These are phyloP conservation scores for Arbutus unedo DNA, from an alignment of 148 eudicot genomes.

Conservation along the genomic window DNA sequence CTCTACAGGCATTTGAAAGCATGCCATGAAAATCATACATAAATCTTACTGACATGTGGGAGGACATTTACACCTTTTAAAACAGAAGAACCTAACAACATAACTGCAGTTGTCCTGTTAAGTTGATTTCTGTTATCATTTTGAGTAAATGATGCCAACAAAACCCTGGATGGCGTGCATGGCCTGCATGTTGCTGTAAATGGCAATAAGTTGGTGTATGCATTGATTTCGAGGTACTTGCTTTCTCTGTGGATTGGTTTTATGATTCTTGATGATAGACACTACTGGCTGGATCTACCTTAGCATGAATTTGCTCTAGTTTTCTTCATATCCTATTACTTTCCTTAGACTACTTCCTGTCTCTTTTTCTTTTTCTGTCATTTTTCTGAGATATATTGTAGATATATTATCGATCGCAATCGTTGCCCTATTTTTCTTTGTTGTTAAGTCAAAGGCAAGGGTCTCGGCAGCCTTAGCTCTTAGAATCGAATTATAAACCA, in stretches of 20 bases:
- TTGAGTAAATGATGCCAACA: background rate
- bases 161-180: background rate
- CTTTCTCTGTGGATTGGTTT: background rate
- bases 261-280: background rate
- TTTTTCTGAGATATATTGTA: too few relatives aligned
- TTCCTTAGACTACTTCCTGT: background rate
- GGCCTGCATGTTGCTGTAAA: background rate
- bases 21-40: background rate
- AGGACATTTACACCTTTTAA: background rate
- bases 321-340: background rate
- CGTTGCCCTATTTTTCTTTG: too few relatives aligned
- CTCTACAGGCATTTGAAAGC: background rate
- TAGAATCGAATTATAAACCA: too few relatives aligned
- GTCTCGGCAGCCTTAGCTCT: too few relatives aligned
- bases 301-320: background rate
- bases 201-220: conserved; percentile 5
- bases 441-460: too few relatives aligned
- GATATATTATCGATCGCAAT: too few relatives aligned
- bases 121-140: background rate
- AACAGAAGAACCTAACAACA: background rate
- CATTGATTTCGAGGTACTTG: background rate
- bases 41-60: background rate
- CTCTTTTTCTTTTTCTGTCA: too few relatives aligned
- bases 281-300: background rate
- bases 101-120: background rate